A percentile compares a stretch with the other conserved stretches of the same genome.
Evolutionary conservation across 805 yeast genomes (phyloP).

Genomic region (Candida patagonica): DNA sequence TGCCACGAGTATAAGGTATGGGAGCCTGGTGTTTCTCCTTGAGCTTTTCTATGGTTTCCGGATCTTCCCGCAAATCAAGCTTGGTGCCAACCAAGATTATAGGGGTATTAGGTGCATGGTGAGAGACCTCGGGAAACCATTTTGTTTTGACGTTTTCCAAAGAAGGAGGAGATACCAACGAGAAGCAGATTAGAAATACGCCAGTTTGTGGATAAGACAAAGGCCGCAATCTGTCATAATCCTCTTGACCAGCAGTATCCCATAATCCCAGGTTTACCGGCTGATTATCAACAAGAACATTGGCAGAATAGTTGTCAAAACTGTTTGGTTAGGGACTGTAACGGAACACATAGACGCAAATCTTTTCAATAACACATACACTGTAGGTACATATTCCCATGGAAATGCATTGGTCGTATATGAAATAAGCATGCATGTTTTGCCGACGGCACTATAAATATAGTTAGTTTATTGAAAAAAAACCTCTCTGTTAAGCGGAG

Average conservation of each 20-base stretch:
- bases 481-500: constrained; percentile 2
- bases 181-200: constrained; percentile 77
- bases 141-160: constrained; percentile 73
- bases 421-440: constrained; percentile 77
- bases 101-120: constrained; percentile 65
- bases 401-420: constrained; percentile 92
- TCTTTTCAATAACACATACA: constrained; percentile 26
- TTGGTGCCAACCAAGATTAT: constrained; percentile 83
- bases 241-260: constrained; percentile 97
- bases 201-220: constrained; percentile 88
- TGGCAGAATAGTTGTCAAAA: constrained; percentile 84
- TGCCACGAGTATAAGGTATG: constrained; percentile 52
- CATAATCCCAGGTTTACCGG: constrained; percentile 79
- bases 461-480: constrained; percentile 8
- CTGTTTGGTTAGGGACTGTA: neutral
- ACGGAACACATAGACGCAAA: neutral
- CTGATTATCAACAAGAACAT: constrained; percentile 72
- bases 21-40: constrained; percentile 55
- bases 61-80: constrained; percentile 74
- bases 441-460: constrained; percentile 70
- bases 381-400: constrained; percentile 89
- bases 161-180: constrained; percentile 71
- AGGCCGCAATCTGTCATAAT: constrained; percentile 83
- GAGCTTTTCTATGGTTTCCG: constrained; percentile 55
- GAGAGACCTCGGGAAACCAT: constrained; percentile 80